A percentile compares a stretch with the other conserved stretches of the same genome.
phyloP scores from a whole-genome alignment of 2,329 filamentous ascomycete genomes.

The Fusarium sterilihyphosum region DNA sequence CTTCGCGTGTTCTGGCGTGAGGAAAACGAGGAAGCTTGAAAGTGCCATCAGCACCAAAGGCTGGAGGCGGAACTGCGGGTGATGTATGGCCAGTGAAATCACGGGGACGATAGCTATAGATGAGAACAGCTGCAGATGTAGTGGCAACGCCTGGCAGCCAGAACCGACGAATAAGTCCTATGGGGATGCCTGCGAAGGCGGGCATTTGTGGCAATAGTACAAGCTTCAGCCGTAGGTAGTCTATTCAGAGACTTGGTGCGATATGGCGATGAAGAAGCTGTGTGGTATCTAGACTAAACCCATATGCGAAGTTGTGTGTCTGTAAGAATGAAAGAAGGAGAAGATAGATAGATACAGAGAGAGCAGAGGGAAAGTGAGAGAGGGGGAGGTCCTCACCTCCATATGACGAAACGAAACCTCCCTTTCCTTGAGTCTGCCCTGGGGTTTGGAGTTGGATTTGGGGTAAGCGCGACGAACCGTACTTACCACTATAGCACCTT shows the following conservation, averaged over 20 bases:
- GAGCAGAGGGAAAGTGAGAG: background rate
- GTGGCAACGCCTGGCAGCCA: constrained; percentile 55
- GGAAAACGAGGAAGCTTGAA: constrained; percentile 75
- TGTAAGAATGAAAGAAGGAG: background rate
- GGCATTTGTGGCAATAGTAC: constrained; percentile 25
- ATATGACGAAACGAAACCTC: background rate
- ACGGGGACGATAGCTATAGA: constrained; percentile 71
- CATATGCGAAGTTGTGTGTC: background rate
- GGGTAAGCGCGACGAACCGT: background rate
- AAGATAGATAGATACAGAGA: background rate
- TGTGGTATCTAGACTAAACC: background rate
- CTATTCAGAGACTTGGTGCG: background rate
- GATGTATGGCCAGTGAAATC: constrained; percentile 77
- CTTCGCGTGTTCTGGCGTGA: constrained; percentile 67
- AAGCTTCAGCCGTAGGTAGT: too few species aligned
- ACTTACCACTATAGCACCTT: too few species aligned
- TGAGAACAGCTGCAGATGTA: constrained; percentile 56
- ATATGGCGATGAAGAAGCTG: background rate
- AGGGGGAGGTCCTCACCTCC: background rate
- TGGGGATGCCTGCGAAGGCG: constrained; percentile 23
- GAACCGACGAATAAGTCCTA: constrained; percentile 53
- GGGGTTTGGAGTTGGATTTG: background rate
- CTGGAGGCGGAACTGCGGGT: constrained; percentile 75
- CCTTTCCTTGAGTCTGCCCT: background rate
- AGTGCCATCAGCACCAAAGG: constrained; percentile 73